A percentile compares a stretch with the other conserved stretches of the same genome.
Conservation (phyloP, 2,329 filamentous ascomycete genomes). For the Atkinsonella hypoxylon region DNA sequence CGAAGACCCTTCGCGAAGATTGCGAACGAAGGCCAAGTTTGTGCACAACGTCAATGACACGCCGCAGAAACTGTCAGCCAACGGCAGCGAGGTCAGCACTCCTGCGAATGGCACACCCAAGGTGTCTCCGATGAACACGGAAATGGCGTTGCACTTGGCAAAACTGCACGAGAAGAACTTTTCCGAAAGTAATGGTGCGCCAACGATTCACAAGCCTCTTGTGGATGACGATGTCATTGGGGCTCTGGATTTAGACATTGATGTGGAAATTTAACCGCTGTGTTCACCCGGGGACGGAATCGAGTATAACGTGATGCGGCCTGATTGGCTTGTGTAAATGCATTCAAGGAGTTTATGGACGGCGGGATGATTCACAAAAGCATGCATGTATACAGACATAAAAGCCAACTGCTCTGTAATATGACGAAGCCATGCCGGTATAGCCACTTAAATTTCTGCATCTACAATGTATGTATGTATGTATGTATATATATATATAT, state of each 20-base stretch:
- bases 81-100: slow-evolving; percentile 37
- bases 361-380: neutral
- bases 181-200: slow-evolving; percentile 46
- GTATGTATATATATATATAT: no score
- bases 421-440: neutral
- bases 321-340: neutral
- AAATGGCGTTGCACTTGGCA: slow-evolving; percentile 37
- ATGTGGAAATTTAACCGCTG: slow-evolving; percentile 59
- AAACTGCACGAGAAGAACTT: slow-evolving; percentile 42
- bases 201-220: slow-evolving; percentile 64
- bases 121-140: slow-evolving; percentile 27
- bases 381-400: neutral
- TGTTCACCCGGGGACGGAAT: neutral
- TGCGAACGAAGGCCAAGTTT: slow-evolving; percentile 56
- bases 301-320: neutral
- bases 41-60: slow-evolving; percentile 49
- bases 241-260: slow-evolving; percentile 78
- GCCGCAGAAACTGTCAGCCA: slow-evolving; percentile 32
- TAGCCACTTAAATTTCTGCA: neutral
- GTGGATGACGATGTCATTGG: slow-evolving; percentile 92
- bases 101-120: slow-evolving; percentile 43
- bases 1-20: slow-evolving; percentile 47
- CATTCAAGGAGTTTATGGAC: neutral
- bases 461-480: no score
- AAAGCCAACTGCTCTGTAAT: neutral